These are phyloP conservation scores for Hypoxylon sp. DNA, from an alignment of 2,329 filamentous ascomycete species.

Conservation along the genomic window DNA sequence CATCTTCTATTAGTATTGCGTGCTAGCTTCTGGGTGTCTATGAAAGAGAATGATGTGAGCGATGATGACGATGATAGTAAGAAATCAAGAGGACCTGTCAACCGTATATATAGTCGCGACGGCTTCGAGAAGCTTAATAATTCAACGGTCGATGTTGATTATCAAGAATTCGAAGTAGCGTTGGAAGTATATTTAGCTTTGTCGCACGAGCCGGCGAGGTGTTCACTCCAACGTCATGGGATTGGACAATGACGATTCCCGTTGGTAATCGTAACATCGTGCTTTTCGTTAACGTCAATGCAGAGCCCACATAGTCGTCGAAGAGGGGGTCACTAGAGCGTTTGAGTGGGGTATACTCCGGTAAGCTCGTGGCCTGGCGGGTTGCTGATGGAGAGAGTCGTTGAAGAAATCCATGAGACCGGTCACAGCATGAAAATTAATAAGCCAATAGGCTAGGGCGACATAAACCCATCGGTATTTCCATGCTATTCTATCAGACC, in stretches of 20 bases:
- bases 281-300: neutral
- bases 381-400: neutral
- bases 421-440: neutral
- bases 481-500: neutral
- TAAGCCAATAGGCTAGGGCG: neutral
- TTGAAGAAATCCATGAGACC: neutral
- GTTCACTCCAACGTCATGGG: conserved; percentile 12
- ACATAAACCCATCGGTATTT: neutral
- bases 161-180: neutral
- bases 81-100: neutral
- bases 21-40: neutral
- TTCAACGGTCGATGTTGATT: neutral
- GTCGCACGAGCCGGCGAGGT: neutral
- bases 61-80: neutral
- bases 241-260: conserved; percentile 3
- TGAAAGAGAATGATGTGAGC: neutral
- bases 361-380: neutral
- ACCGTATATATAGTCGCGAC: neutral
- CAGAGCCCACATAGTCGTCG: neutral
- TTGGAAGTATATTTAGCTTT: neutral
- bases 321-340: neutral
- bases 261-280: conserved; percentile 1
- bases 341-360: neutral
- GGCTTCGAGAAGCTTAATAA: neutral
- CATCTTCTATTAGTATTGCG: conserved; percentile 28